Percentiles rank a stretch among this genome's conserved stretches.
These are phyloP conservation scores for Eruca vesicaria DNA, from an alignment of 441 rosid species.

Conservation along the genomic window DNA sequence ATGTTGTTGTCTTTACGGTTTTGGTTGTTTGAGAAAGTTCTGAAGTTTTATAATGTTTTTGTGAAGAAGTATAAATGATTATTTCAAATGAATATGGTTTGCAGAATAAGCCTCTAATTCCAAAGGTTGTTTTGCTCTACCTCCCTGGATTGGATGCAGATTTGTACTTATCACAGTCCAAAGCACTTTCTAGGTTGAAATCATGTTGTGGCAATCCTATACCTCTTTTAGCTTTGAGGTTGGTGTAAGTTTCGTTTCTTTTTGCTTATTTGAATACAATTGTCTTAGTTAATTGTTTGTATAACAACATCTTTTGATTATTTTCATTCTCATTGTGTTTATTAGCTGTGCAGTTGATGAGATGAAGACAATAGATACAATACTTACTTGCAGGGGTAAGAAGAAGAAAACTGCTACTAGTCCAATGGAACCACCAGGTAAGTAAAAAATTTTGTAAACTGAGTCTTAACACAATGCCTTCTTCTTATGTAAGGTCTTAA, in stretches of 20 bases:
- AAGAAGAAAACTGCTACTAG: constrained; percentile 60
- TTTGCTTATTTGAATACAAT: not conserved
- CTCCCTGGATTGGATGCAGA: constrained; percentile 95
- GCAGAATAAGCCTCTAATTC: constrained; percentile 94
- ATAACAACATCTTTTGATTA: constrained; percentile 28
- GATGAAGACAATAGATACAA: constrained; percentile 76
- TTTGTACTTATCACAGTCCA: constrained; percentile 74
- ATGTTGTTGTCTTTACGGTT: not conserved
- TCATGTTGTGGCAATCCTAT: constrained; percentile 73
- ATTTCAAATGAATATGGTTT: constrained; percentile 21
- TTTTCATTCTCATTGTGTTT: constrained; percentile 37
- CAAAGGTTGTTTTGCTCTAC: constrained; percentile 88
- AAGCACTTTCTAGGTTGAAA: constrained; percentile 65
- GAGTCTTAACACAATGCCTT: not conserved
- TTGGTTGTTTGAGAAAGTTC: not conserved
- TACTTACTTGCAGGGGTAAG: constrained; percentile 77
- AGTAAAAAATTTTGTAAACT: constrained; percentile 10
- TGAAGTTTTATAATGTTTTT: not conserved
- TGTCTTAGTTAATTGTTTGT: not conserved
- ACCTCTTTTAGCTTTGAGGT: constrained; percentile 87
- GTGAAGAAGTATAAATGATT: not conserved
- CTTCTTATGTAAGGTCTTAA: not conserved
- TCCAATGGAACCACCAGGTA: constrained; percentile 55
- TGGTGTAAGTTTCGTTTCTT: constrained; percentile 33
- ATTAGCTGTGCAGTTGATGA: constrained; percentile 88